Conservation (phyloP, 2,329 filamentous ascomycete species). For the Xylariaceae sp. region DNA sequence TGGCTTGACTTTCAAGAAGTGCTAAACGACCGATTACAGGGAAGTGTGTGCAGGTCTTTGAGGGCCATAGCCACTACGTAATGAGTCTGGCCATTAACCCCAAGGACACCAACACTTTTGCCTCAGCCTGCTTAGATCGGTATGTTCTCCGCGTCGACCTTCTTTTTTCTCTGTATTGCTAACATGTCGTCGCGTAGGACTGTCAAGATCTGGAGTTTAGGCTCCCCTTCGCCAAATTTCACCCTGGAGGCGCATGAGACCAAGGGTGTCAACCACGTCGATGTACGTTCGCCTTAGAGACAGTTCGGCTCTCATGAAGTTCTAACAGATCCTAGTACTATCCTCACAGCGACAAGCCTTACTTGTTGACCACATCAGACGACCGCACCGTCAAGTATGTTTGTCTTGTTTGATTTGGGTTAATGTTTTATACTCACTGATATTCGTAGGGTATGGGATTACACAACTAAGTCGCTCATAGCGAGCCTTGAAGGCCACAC, state of each 20-base stretch:
- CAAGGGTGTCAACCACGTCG: constrained; percentile 96
- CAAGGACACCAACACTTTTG: constrained; percentile 89
- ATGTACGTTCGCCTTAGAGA: constrained; percentile 35
- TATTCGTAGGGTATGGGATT: constrained; percentile 72
- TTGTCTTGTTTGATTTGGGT: neutral
- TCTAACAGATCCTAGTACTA: constrained; percentile 48
- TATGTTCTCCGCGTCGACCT: neutral
- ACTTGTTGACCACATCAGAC: constrained; percentile 93
- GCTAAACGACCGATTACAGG: constrained; percentile 33
- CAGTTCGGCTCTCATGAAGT: neutral
- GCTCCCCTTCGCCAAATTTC: constrained; percentile 90
- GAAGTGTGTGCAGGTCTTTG: constrained; percentile 96
- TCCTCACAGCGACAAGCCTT: constrained; percentile 68
- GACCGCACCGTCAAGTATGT: constrained; percentile 80
- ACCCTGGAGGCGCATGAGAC: constrained; percentile 95
- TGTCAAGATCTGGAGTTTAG: constrained; percentile 96
- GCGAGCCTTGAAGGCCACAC: constrained; percentile 95
- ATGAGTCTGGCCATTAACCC: constrained; percentile 97
- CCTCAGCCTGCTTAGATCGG: constrained; percentile 82
- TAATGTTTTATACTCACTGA: neutral
- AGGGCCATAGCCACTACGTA: constrained; percentile 93
- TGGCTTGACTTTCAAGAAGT: neutral
- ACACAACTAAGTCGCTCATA: constrained; percentile 95
- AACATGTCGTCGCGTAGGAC: constrained; percentile 49
- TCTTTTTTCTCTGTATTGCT: neutral